Base-by-base conservation (phyloP, 1,139 yeast genomes). In the Candida smagusa region DNA sequence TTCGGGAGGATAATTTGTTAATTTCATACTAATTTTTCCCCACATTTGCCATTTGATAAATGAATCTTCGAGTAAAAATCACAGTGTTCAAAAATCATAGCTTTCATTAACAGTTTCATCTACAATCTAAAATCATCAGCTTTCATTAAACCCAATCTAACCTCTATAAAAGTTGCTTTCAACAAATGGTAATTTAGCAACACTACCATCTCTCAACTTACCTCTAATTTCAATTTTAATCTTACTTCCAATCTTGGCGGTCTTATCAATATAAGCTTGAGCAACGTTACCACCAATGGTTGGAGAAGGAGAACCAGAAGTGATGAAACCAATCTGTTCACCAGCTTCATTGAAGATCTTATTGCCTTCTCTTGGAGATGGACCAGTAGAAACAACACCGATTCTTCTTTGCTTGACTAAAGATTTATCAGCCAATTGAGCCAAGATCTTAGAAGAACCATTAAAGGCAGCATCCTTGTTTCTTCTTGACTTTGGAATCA, bases 251-350 rank as follows among this genome's bases (percentile, higher is more conserved):
- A 78, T 71, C 65, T 90, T 92, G 52, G 68, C 72, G n/a, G 78
- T 79, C 52, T 87, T 82, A 45, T 84, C 75, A 30, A 92, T 75
- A 62, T 87, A 92, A 6, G 85, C 96, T 75, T 90, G 96, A 19
- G 96, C 97, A 42, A 92, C 84, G 56, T 92, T 92, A 35, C 83
- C 84, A n/a, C 82, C 84, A 40, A 84, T 65, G 9, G 90, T 78
- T 28, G 98, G 98, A 8, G 96, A 84, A 42, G 92, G 83, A 42
- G 92, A 81, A 4, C 98, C 98, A 0, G 96, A 87, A 9, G 96
- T 87, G 35, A 90, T 81, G 34, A 61, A 63, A 16, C 98, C 97
- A 33, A 90, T 76, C 40, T 65, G 63, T 35, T 68, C 71, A 9
- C 72, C 72, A 27, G 63, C 72, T 7, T 53, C 50, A 34, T 66